phyloP scores from a whole-genome alignment of 192 early-diverging fungal genomes.

The Mortierella alpina region DNA sequence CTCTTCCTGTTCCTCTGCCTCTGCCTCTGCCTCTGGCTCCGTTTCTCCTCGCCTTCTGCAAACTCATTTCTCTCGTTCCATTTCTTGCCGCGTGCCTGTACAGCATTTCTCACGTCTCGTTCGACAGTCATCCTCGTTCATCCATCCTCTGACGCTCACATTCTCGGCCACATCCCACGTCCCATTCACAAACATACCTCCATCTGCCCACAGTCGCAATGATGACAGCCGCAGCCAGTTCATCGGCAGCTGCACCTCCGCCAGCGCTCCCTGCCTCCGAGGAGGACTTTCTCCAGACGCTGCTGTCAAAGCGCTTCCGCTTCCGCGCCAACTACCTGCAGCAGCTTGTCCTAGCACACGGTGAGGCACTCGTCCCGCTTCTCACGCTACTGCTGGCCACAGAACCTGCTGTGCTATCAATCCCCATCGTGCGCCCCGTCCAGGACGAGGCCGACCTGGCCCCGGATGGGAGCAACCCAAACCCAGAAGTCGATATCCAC shows the following conservation, averaged over 20 bases:
- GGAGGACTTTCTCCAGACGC: constrained; percentile 13
- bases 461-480: constrained; percentile 38
- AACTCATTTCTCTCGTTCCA: too few species aligned
- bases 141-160: too few species aligned
- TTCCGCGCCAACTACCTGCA: constrained; percentile 21
- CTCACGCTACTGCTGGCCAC: constrained; percentile 20
- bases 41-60: too few species aligned
- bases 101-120: background rate
- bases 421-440: constrained; percentile 15
- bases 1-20: background rate
- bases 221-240: background rate
- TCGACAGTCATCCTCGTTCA: background rate
- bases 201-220: background rate
- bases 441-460: constrained; percentile 20
- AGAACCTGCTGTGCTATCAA: constrained; percentile 1
- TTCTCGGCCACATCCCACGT: too few species aligned
- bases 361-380: constrained; percentile 15
- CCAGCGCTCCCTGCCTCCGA: constrained; percentile 21
- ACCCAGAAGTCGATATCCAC: constrained; percentile 18
- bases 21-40: too few species aligned
- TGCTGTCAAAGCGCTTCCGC: constrained; percentile 14
- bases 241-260: background rate
- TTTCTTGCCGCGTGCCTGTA: background rate
- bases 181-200: background rate
- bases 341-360: constrained; percentile 1